Base-by-base conservation (phyloP, 768 basidiomycete genomes). In the Roridomyces roridus region DNA sequence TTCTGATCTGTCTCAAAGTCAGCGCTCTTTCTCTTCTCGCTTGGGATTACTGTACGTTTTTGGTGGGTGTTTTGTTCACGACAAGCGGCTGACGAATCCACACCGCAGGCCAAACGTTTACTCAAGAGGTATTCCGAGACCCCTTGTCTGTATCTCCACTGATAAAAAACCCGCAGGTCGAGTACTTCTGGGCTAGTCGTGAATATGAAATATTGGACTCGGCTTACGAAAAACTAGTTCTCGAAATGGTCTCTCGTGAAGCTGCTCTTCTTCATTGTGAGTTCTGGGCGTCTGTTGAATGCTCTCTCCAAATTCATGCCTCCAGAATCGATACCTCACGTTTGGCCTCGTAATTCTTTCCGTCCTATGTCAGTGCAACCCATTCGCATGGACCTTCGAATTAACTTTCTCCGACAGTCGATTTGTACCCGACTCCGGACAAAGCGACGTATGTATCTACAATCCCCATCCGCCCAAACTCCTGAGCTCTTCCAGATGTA, bases 171-270 rank as follows among this genome's bases (percentile, higher is more conserved):
- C 17, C 36, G 6, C 34, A 62, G 60, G 52, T 62, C 18, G 46
- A 50, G 11, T 62, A 62, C 35, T 62, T 62, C 23, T 62, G 60
- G 60, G 60, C 35, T 7, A 26, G 37, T n/a, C 14, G n/a, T 34
- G 12, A 23, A 4, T 15, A 8, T 18, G n/a, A 23, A 9, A 34
- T 14, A 21, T 34, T 14, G 14, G 18, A 45, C 36, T 3, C 20
- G 20, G 26, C 15, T 26, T 2, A 28, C 14, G 14, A 17, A 41
- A 6, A 17, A 21, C 15, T 14, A 62, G 60, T 39, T 51, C 14
- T 46, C 60, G 11, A 56, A 44, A 1, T 55, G 60, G 60, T 62
- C 60, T n/a, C 31, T 62, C 14, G 56, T 62, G 36, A 62, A 62
- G 18, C 2, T 46, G 18, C 56, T 62, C 43, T 62, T 62, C 40